These are phyloP conservation scores for Pseudogymnoascus sp. DNA, from an alignment of 2,329 filamentous ascomycete species.

Conservation along the genomic window DNA sequence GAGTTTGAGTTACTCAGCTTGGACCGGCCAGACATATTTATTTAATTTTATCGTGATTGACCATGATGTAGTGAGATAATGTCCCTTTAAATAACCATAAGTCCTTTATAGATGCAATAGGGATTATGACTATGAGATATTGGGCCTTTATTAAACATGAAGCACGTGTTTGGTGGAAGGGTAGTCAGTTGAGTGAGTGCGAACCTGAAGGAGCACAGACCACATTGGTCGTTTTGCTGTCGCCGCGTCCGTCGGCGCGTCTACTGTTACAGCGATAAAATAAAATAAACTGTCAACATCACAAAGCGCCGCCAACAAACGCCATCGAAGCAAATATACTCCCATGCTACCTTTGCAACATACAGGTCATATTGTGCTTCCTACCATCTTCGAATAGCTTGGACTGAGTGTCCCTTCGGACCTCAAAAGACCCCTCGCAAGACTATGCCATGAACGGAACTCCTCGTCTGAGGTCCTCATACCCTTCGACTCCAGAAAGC, in stretches of 20 bases:
- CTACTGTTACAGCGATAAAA: not conserved
- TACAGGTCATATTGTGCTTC: not conserved
- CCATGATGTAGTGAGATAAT: not conserved
- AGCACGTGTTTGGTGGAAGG: not conserved
- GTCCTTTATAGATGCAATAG: not conserved
- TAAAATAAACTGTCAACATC: constrained; percentile 2
- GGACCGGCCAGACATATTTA: not conserved
- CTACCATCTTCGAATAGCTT: not conserved
- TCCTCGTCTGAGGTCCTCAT: constrained; percentile 74
- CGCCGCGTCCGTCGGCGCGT: constrained; percentile 5
- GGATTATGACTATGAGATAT: not conserved
- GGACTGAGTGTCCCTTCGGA: constrained; percentile 2
- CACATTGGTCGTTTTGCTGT: not conserved
- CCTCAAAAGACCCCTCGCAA: constrained; percentile 10
- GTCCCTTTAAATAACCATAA: not conserved
- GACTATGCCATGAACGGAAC: constrained; percentile 62
- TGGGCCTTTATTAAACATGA: not conserved
- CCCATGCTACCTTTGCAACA: not conserved
- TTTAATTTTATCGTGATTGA: not conserved
- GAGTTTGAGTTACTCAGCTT: constrained; percentile 3
- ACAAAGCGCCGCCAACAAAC: constrained; percentile 4
- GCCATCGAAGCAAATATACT: not conserved
- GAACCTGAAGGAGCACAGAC: not conserved
- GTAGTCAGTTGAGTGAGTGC: not conserved
- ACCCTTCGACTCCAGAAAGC: constrained; percentile 62